phyloP scores from a whole-genome alignment of 805 yeast species.

The Suhomyces vadensis region DNA sequence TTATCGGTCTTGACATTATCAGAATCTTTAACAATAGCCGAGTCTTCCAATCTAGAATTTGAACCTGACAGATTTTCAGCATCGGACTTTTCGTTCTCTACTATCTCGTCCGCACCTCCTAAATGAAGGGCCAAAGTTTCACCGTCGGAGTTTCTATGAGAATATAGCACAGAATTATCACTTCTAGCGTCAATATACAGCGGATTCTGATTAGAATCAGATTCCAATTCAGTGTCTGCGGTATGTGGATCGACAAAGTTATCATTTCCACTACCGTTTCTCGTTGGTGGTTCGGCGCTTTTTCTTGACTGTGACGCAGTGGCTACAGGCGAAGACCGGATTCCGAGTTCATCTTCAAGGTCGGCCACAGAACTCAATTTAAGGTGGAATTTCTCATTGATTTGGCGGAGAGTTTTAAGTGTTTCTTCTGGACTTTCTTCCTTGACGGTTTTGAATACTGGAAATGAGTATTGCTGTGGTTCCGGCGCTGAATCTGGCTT shows the following conservation, averaged over 20 bases:
- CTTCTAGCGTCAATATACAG: not conserved
- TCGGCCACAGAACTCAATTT: conserved; percentile 21
- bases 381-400: conserved; percentile 26
- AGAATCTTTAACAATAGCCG: no score
- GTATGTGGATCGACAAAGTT: conserved; percentile 11
- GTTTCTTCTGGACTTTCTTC: conserved; percentile 27
- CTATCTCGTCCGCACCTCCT: not conserved
- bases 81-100: no score
- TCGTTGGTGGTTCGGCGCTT: not conserved
- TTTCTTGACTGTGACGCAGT: not conserved
- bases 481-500: not conserved
- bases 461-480: conserved; percentile 12
- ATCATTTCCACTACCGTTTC: not conserved
- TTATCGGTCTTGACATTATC: no score
- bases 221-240: not conserved
- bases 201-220: no score
- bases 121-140: not conserved
- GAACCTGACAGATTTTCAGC: no score
- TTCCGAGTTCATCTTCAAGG: conserved; percentile 19
- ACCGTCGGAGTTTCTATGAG: not conserved
- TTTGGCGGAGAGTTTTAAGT: conserved; percentile 21
- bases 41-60: no score
- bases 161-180: not conserved
- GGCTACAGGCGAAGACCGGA: conserved; percentile 6
- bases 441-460: conserved; percentile 28